Conservation (phyloP, 164 flowering plant species). For the Hamamelis virginiana region DNA sequence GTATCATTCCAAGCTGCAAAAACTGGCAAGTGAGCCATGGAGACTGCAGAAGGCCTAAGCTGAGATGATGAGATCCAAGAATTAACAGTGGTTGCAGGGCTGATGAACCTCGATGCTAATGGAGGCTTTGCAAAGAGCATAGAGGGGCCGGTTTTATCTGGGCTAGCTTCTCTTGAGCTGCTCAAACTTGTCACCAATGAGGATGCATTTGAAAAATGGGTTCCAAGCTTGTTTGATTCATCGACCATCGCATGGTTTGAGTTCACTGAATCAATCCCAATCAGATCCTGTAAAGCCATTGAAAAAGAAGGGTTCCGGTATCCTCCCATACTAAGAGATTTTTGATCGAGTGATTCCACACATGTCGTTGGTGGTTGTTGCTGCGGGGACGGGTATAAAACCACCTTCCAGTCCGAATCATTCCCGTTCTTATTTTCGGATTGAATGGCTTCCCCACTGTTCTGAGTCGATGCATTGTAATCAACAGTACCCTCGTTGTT, state of each 20-base stretch:
- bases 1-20: constrained; percentile 82
- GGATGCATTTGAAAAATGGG: constrained; percentile 53
- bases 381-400: constrained; percentile 23
- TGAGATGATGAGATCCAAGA: constrained; percentile 58
- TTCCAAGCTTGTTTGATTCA: constrained; percentile 29
- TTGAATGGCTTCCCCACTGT: constrained; percentile 20
- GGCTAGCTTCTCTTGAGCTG: constrained; percentile 75
- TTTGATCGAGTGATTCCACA: constrained; percentile 35
- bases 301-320: constrained; percentile 32
- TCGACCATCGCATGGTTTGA: constrained; percentile 26
- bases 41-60: constrained; percentile 41
- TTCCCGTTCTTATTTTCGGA: constrained; percentile 24
- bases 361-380: constrained; percentile 18
- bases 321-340: constrained; percentile 17
- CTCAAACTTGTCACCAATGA: constrained; percentile 67
- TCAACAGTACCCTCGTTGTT: constrained; percentile 10
- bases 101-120: constrained; percentile 29
- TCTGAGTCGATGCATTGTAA: constrained; percentile 9
- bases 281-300: constrained; percentile 45
- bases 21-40: constrained; percentile 69
- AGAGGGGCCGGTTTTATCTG: constrained; percentile 43
- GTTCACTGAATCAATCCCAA: constrained; percentile 37
- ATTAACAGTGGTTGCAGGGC: constrained; percentile 20
- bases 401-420: constrained; percentile 52
- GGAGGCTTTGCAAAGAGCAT: constrained; percentile 42